Evolutionary conservation across 345 rosid species (phyloP), one percentile per base, ranked within the genome.

Genomic region (Linum trigynum): DNA sequence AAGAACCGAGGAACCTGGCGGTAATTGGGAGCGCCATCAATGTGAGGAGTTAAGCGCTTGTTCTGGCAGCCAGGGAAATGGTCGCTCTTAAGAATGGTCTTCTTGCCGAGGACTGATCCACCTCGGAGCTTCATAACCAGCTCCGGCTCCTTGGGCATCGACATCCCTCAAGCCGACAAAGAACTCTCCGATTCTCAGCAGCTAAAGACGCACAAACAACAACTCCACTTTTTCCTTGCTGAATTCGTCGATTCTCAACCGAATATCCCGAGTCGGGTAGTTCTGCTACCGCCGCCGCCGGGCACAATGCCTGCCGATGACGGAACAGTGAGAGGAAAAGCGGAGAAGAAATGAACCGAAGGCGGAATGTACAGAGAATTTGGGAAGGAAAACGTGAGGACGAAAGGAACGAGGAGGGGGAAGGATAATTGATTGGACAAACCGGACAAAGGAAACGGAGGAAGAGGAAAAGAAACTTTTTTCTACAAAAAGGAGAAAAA

Each of bases 51-150:
- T 77, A 92, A 74, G 32, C 98, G 97, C 69, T 88, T 92, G 66
- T 92, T 92, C 57, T 90, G 98, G 69, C 98, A 92, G n/a, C 98
- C 97, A n/a, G 98, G 98, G 72, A 92, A 92, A 71, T 92, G 98
- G 80, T 92, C 98, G 74, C 96, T 86, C 81, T 92, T 92, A 55
- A 92, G 91, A 73, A 90, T 90, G 73, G 98, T 92, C 79, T 84
- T 86, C 86, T 86, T 92, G n/a, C 97, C 98, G 38, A 92, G 76
- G 41, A 92, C 98, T 42, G 98, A 92, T 75, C 97, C 98, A 63
- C 83, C 98, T 79, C 98, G 82, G 65, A 79, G 72, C 82, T 84
- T 92, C 96, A 92, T 86, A 64, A 92, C 97, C 84, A 77, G 85
- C 81, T 86, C 97, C 36, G 88, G 84, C 78, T 88, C 98, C 68